Conservation (phyloP, 208 protist species). For the Zelonia costaricensis region DNA sequence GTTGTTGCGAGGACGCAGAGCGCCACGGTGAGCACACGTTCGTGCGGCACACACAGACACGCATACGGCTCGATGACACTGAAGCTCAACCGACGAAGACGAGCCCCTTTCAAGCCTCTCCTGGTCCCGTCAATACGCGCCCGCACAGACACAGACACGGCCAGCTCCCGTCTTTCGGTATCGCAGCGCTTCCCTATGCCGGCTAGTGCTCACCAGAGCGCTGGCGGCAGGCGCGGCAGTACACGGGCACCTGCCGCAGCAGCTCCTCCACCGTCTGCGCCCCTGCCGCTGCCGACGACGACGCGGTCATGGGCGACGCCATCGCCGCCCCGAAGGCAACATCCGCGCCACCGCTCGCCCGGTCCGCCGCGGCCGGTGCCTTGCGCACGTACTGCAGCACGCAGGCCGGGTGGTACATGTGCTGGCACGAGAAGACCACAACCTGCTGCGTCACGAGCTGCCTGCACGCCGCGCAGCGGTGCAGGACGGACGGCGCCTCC, state of each 20-base stretch:
- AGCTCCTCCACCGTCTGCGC: slow-evolving; percentile 5
- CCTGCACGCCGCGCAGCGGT: slow-evolving; percentile 19
- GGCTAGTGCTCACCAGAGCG: slow-evolving; percentile 13
- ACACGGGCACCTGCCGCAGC: slow-evolving; percentile 16
- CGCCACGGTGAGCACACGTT: too few relatives aligned
- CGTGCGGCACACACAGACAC: too few relatives aligned
- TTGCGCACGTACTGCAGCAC: slow-evolving; percentile 41
- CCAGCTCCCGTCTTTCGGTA: too few relatives aligned
- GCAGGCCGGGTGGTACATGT: slow-evolving; percentile 63
- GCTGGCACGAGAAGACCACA: slow-evolving; percentile 61
- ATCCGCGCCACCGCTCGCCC: neutral
- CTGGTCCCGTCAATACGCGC: too few relatives aligned
- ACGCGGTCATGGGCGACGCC: neutral
- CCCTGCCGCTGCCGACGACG: neutral
- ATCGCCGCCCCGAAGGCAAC: neutral
- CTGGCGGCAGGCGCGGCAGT: slow-evolving; percentile 24
- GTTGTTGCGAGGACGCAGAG: too few relatives aligned
- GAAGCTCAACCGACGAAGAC: too few relatives aligned
- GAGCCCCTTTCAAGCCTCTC: too few relatives aligned
- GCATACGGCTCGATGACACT: too few relatives aligned
- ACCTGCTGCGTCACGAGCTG: slow-evolving; percentile 22
- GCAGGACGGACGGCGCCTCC: too few relatives aligned
- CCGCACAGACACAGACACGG: neutral
- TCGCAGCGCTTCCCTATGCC: too few relatives aligned
- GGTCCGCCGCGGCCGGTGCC: neutral